A percentile compares a stretch with the other conserved stretches of the same genome.
Conservation (phyloP, 78 protist species). For the Pigoraptor vietnamica region DNA sequence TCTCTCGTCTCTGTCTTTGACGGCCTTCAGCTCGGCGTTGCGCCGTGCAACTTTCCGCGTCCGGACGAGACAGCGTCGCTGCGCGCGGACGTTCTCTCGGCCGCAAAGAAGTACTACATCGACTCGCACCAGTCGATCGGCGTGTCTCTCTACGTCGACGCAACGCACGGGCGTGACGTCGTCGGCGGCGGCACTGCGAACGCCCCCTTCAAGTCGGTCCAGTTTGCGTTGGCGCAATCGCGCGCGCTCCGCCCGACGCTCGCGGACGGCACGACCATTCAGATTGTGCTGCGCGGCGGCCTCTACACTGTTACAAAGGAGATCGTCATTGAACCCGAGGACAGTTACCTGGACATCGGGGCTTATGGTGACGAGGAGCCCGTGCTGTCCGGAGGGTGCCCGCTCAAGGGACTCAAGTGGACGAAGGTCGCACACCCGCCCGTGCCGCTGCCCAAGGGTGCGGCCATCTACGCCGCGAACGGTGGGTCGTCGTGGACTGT, state of each 20-base stretch:
- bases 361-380: conserved; percentile 10
- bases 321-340: not conserved
- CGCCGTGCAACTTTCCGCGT: not conserved
- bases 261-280: not conserved
- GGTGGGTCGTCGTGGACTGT: too few species aligned
- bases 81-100: not conserved
- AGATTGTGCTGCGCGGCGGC: not conserved
- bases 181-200: not conserved
- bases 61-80: not conserved
- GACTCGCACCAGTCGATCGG: not conserved
- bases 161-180: not conserved
- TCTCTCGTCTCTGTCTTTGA: not conserved
- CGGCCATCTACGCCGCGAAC: not conserved
- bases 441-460: too few species aligned
- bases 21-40: not conserved
- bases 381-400: not conserved
- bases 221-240: not conserved
- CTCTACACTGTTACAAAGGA: not conserved
- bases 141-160: not conserved
- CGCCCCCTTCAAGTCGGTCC: not conserved
- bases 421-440: not conserved
- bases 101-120: not conserved
- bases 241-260: not conserved
- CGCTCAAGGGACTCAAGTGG: not conserved
- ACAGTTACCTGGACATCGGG: not conserved